Evolutionary conservation across 805 yeast species (phyloP).

Genomic region (Lachancea nothofagi): DNA sequence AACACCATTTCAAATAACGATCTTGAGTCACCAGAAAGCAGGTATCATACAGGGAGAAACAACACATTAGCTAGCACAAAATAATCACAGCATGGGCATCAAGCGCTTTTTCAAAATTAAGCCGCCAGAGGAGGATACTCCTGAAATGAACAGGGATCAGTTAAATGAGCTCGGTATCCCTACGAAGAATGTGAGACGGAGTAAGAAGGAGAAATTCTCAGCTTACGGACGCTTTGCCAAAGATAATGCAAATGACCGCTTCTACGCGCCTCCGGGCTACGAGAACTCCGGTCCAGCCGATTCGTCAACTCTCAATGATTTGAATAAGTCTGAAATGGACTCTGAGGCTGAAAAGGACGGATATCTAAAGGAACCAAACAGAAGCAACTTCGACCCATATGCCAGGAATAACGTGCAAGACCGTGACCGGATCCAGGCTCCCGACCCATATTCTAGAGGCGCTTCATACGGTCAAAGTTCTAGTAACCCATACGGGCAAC

Average conservation of each 20-base stretch:
- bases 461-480: constrained; percentile 1
- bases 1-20: no score
- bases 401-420: constrained; percentile 8
- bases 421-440: neutral
- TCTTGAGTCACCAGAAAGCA: no score
- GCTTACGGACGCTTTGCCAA: constrained; percentile 46
- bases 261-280: constrained; percentile 39
- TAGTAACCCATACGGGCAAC: constrained; percentile 1
- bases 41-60: neutral
- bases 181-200: constrained; percentile 33
- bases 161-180: constrained; percentile 41
- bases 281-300: constrained; percentile 26
- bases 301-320: constrained; percentile 13
- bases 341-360: constrained; percentile 4
- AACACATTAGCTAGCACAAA: no score
- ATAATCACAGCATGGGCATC: constrained; percentile 43
- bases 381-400: constrained; percentile 11
- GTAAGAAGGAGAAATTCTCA: constrained; percentile 39
- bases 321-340: constrained; percentile 16
- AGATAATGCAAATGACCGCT: constrained; percentile 34
- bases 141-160: constrained; percentile 37
- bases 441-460: constrained; percentile 12
- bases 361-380: constrained; percentile 8
- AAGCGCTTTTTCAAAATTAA: constrained; percentile 41
- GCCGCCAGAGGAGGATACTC: constrained; percentile 44